phyloP scores from a whole-genome alignment of 1,284 basidiomycete species.

The Athelia sp. region DNA sequence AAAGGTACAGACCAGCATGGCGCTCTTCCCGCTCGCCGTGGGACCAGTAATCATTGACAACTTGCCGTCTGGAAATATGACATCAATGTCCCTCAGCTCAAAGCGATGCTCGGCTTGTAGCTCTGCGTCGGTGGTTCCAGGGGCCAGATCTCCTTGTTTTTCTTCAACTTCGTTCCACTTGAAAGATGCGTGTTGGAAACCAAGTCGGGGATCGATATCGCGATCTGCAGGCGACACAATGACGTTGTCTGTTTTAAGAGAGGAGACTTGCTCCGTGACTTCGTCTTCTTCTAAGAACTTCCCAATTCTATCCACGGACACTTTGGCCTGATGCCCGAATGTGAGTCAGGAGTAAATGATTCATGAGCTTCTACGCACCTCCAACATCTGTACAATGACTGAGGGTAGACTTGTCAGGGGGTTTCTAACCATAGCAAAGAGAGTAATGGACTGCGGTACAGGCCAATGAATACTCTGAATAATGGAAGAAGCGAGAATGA shows the following conservation, averaged over 20 bases:
- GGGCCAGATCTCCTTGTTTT: conserved; percentile 11
- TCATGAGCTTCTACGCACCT: no score
- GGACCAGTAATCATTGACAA: conserved; percentile 53
- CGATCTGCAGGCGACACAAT: neutral
- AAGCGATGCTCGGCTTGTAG: conserved; percentile 33
- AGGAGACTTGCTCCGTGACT: conserved; percentile 44
- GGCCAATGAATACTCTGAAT: conserved; percentile 4
- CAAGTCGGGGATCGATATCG: conserved; percentile 35
- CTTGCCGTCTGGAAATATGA: conserved; percentile 57
- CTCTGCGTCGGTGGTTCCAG: neutral
- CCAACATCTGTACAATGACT: no score
- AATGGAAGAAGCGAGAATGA: conserved; percentile 8
- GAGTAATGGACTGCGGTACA: conserved; percentile 49
- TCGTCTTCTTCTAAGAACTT: conserved; percentile 79
- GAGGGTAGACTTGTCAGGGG: conserved; percentile 1
- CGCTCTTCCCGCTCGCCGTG: conserved; percentile 72
- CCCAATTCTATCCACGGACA: conserved; percentile 77
- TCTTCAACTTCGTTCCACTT: conserved; percentile 51
- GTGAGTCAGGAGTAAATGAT: conserved; percentile 23
- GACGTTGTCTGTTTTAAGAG: conserved; percentile 43
- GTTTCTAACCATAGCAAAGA: conserved; percentile 69
- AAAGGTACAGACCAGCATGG: conserved; percentile 48
- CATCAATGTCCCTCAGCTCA: conserved; percentile 48
- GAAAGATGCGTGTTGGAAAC: conserved; percentile 52
- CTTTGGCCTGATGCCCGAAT: conserved; percentile 46